Conservation (phyloP, 2,329 filamentous ascomycete species). For the Calonectria pseudoreteaudii region DNA sequence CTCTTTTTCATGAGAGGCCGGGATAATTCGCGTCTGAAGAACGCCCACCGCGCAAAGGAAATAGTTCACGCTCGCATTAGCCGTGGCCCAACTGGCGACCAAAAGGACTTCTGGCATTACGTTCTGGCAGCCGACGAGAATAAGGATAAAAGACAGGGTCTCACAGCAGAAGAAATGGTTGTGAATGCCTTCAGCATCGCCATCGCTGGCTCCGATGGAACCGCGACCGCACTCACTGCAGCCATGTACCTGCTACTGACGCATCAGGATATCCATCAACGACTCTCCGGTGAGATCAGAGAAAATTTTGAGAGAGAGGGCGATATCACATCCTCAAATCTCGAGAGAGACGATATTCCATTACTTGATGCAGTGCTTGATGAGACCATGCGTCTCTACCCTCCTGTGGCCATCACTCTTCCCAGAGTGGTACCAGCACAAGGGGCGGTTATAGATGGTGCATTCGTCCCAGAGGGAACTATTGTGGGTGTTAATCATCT, state of each 20-base stretch:
- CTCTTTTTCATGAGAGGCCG: not conserved
- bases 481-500: slow-evolving; percentile 35
- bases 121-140: slow-evolving; percentile 26
- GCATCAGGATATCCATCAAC: slow-evolving; percentile 7
- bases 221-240: slow-evolving; percentile 30
- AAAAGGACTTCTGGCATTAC: slow-evolving; percentile 38
- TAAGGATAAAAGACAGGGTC: slow-evolving; percentile 4
- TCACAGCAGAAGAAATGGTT: slow-evolving; percentile 32
- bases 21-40: slow-evolving; percentile 17
- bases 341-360: slow-evolving; percentile 14
- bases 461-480: slow-evolving; percentile 30
- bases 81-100: slow-evolving; percentile 31
- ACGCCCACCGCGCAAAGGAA: slow-evolving; percentile 28
- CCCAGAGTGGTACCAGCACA: slow-evolving; percentile 25
- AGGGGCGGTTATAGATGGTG: slow-evolving; percentile 28
- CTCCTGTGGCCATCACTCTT: slow-evolving; percentile 33
- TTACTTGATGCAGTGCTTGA: slow-evolving; percentile 32
- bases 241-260: slow-evolving; percentile 22
- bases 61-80: slow-evolving; percentile 32
- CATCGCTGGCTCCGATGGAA: slow-evolving; percentile 35
- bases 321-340: slow-evolving; percentile 4
- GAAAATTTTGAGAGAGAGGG: slow-evolving; percentile 18
- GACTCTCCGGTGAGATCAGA: slow-evolving; percentile 15
- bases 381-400: slow-evolving; percentile 34
- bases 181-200: slow-evolving; percentile 38